These are phyloP conservation scores for Glycine tomentella DNA, from an alignment of 306 rosid genomes.

Conservation along the genomic window DNA sequence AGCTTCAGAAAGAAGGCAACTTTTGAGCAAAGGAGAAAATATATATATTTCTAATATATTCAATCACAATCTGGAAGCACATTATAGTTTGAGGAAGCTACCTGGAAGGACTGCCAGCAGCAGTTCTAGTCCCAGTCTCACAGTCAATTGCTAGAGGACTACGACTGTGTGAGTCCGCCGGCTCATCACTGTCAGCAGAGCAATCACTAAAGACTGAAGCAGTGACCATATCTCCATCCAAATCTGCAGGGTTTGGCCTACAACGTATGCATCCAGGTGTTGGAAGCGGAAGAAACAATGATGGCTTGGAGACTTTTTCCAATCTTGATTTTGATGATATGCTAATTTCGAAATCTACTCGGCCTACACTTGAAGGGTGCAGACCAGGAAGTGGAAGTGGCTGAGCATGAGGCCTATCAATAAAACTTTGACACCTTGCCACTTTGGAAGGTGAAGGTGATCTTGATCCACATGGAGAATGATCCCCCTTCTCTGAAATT, in stretches of 20 bases:
- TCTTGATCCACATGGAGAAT: slow-evolving; percentile 76
- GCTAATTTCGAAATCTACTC: slow-evolving; percentile 84
- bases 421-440: slow-evolving; percentile 93
- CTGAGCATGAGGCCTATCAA: slow-evolving; percentile 84
- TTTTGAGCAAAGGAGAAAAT: slow-evolving; percentile 46
- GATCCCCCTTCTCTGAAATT: slow-evolving; percentile 83
- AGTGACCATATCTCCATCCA: slow-evolving; percentile 78
- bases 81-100: slow-evolving; percentile 52
- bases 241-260: slow-evolving; percentile 66
- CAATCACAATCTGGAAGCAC: slow-evolving; percentile 38
- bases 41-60: slow-evolving; percentile 14
- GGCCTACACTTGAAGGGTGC: slow-evolving; percentile 73
- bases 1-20: slow-evolving; percentile 60
- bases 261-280: slow-evolving; percentile 76
- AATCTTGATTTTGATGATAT: slow-evolving; percentile 66
- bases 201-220: slow-evolving; percentile 78
- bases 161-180: slow-evolving; percentile 70
- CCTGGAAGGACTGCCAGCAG: slow-evolving; percentile 85
- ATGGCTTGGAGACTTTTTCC: slow-evolving; percentile 72
- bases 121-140: slow-evolving; percentile 76
- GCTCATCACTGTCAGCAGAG: slow-evolving; percentile 84
- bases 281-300: slow-evolving; percentile 73
- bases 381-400: slow-evolving; percentile 94
- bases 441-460: slow-evolving; percentile 97
- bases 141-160: slow-evolving; percentile 78